These are phyloP conservation scores for Hanseniaspora lachancei DNA, from an alignment of 805 yeast genomes.

Conservation along the genomic window DNA sequence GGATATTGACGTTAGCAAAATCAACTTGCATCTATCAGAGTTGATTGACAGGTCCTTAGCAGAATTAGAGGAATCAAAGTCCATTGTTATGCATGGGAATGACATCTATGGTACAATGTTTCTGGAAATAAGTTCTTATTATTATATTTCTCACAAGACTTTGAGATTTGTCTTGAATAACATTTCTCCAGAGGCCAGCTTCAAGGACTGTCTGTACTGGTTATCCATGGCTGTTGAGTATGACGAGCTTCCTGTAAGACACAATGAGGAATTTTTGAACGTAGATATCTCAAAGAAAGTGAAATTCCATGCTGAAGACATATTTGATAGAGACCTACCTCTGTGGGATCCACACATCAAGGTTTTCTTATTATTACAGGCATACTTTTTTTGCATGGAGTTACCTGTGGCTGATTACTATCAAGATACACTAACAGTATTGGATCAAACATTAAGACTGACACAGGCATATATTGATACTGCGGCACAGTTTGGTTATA, in stretches of 20 bases:
- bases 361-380: conserved; percentile 67
- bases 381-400: conserved; percentile 67
- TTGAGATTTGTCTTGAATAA: conserved; percentile 53
- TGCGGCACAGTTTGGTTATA: conserved; percentile 68
- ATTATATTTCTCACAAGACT: conserved; percentile 84
- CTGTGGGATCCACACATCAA: conserved; percentile 80
- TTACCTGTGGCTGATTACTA: conserved; percentile 89
- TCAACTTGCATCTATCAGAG: conserved; percentile 43
- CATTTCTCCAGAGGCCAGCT: conserved; percentile 30
- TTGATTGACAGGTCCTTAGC: conserved; percentile 58
- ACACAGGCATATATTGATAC: conserved; percentile 86
- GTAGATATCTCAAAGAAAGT: conserved; percentile 67
- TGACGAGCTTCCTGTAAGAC: conserved; percentile 79
- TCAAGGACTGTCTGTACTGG: conserved; percentile 36
- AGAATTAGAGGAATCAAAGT: conserved; percentile 57
- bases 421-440: conserved; percentile 83
- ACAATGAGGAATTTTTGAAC: conserved; percentile 80
- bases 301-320: conserved; percentile 52
- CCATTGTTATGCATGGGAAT: conserved; percentile 41
- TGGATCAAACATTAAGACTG: conserved; percentile 89
- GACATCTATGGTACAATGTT: conserved; percentile 60
- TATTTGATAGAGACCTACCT: conserved; percentile 40
- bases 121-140: conserved; percentile 74
- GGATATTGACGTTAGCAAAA: conserved; percentile 43
- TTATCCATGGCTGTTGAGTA: conserved; percentile 55